A percentile compares a stretch with the other conserved stretches of the same genome.
Conservation (phyloP, 1,284 basidiomycete genomes). For the Tetrapyrgos nigripes region DNA sequence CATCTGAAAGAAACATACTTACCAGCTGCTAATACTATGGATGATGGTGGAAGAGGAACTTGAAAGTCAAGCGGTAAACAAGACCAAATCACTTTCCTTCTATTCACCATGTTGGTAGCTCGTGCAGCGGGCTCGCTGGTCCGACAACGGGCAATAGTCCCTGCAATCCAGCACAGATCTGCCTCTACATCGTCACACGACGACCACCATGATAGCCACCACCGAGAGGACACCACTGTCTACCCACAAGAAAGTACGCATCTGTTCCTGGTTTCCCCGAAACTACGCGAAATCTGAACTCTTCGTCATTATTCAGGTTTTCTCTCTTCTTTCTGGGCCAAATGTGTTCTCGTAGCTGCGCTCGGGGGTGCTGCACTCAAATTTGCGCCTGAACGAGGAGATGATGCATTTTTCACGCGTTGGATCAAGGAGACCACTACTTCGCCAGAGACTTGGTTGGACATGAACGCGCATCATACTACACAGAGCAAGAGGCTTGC, state of each 20-base stretch:
- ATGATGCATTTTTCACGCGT: constrained; percentile 65
- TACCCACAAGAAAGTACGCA: constrained; percentile 65
- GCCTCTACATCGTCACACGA: constrained; percentile 42
- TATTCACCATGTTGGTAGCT: constrained; percentile 36
- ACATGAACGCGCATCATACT: constrained; percentile 62
- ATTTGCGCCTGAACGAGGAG: constrained; percentile 63
- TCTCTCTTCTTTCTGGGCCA: constrained; percentile 66
- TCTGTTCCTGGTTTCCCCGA: neutral
- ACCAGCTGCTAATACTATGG: neutral
- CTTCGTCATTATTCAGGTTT: constrained; percentile 49
- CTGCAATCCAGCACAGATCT: constrained; percentile 35
- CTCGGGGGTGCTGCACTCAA: constrained; percentile 64
- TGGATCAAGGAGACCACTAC: constrained; percentile 64
- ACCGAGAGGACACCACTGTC: constrained; percentile 48
- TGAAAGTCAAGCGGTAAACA: neutral
- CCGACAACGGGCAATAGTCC: constrained; percentile 31
- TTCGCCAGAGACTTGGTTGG: constrained; percentile 56
- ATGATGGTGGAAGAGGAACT: neutral
- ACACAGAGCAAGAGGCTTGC: constrained; percentile 51
- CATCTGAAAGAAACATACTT: neutral
- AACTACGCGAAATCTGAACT: neutral
- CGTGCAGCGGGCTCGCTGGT: constrained; percentile 33
- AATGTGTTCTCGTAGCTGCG: constrained; percentile 54
- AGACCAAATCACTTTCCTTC: constrained; percentile 3
- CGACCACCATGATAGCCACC: constrained; percentile 39